Evolutionary conservation across 257 asterid genomes (phyloP), one percentile per base, ranked within the genome.

Genomic region (Fraxinus americana): DNA sequence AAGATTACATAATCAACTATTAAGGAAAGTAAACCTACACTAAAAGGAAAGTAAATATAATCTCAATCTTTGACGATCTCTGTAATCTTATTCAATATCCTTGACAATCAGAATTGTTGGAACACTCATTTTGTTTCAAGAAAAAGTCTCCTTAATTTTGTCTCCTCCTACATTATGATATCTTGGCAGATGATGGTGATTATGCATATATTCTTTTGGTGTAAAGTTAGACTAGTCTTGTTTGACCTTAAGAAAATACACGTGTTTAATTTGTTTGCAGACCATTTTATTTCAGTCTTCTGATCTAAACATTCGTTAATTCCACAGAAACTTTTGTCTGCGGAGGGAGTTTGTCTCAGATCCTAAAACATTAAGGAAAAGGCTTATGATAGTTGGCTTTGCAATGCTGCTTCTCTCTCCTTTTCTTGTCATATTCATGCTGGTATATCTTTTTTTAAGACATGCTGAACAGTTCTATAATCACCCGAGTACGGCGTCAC

Each of bases 401-500:
- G 88, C 73, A 59, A 87, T 92, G 88, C 92, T 96, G 21, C 86
- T 96, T 35, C 92, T 96, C 61, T 93, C 99, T 19, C 99, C 99
- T 21, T 93, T 93, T 80, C 97, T 96, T 5, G 94, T 92, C 70
- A 96, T 96, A 81, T 96, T 93, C 87, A 96, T 96, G 98, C 86
- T 96, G 81, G 97, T 92, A 9, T 96, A 89, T 89, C 97, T 93
- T 82, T 96, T 96, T 89, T 85, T 93, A 87, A 91, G 97, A 82
- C 98, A 96, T 72, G 99, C 98, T 43, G 99, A 93, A 76, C 98
- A 96, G 80, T 96, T 96, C 80, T 96, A 96, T 76, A 92, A 96
- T 79, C 99, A 93, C 82, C 98, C 99, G 36, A 96, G 95, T 79
- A 91, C 92, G 0, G 99, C 98, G 54, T 93, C 97, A 72, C 92